Conservation (phyloP, 2,329 filamentous ascomycete genomes). For the Stromatinia cepivora region DNA sequence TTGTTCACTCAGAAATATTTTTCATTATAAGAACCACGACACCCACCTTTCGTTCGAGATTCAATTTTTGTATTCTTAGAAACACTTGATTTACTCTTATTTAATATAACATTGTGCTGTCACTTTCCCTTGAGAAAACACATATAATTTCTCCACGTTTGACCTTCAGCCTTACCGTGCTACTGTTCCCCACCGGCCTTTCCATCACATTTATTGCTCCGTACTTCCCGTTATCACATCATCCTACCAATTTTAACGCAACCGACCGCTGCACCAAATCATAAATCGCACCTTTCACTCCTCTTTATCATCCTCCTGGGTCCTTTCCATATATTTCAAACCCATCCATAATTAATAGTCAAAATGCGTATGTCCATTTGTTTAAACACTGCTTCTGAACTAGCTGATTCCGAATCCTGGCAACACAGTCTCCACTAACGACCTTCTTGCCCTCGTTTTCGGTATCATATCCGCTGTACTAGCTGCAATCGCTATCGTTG, state of each 20-base stretch:
- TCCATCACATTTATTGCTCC: background rate
- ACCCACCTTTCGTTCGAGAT: no score
- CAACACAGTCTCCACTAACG: constrained; percentile 5
- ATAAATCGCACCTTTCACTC: no score
- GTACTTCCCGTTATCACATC: background rate
- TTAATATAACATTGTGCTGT: no score
- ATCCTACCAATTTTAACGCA: no score
- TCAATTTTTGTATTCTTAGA: no score
- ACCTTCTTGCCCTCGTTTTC: constrained; percentile 1
- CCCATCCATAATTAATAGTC: rapidly evolving
- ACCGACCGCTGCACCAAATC: background rate
- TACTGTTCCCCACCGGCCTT: background rate
- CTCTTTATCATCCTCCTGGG: background rate
- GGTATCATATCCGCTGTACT: background rate
- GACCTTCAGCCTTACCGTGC: background rate
- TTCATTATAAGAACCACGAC: no score
- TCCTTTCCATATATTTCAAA: no score
- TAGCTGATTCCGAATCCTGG: background rate
- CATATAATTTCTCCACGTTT: background rate
- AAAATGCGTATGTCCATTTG: background rate
- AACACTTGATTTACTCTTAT: no score
- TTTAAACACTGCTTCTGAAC: rapidly evolving
- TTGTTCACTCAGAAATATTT: no score
- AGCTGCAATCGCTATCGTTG: background rate
- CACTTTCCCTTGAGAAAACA: no score